Base-by-base conservation (phyloP, 1,139 yeast genomes). In the Geotrichum bryndzae region DNA sequence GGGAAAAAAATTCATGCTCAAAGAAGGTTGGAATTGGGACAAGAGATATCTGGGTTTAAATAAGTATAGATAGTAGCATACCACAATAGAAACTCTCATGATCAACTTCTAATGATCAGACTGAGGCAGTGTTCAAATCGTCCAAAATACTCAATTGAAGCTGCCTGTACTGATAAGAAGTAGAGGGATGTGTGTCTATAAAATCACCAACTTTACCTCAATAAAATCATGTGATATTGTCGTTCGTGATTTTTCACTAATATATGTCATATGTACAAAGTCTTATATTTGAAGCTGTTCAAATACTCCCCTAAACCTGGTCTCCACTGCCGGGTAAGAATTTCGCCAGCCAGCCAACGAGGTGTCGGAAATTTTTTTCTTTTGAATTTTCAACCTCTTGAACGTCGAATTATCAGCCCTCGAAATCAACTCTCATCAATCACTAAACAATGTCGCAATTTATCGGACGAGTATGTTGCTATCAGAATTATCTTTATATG, bases 381-480 rank as follows among this genome's bases (percentile, higher is more conserved):
- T 41, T 41, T n/a, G 48, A 41, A 7, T 41, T 41, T 41, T n/a
- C 48, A 41, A 41, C 48, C 48, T 15, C 7, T 41, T 41, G 48
- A 41, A 15, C n/a, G 22, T 13, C 22, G 48, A 41, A 41, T 41
- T 18, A 41, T 7, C 48, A 41, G 18, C 48, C 22, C 48, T 41
- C 48, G 22, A 15, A 41, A 41, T 15, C 48, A 41, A n/a, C 8
- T 3, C 48, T 41, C 48, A 41, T 41, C 48, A 41, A 41, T 23
- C 22, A 41, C 18, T n/a, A 10, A 52, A 15, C 35, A 50, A 76
- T 76, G 79, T 75, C 79, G n/a, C 77, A 74, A 64, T 71, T 73
- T 63, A 54, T 75, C 11, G 79, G 78, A 68, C 73, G 75, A 71
- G 77, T 73, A 66, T 27, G 74, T 63, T 8, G 41, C 25, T 15